A percentile compares a stretch with the other conserved stretches of the same genome.
Conservation (phyloP, 805 yeast genomes). For the Middelhovenomyces tepae region DNA sequence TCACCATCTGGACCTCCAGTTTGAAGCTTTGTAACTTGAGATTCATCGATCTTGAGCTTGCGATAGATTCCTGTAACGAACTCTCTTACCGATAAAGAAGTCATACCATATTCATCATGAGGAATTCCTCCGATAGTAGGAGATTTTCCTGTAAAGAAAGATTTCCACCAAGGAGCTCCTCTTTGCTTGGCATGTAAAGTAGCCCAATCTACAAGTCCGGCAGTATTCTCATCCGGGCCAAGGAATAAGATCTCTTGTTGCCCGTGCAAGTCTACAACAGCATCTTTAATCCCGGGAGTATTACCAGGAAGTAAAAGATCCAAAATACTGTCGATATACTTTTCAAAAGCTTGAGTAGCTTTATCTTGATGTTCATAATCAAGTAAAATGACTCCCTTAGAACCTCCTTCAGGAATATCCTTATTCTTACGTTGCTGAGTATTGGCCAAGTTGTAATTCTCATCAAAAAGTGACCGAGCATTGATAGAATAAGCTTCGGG, state of each 20-base stretch:
- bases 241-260: constrained; percentile 85
- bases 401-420: constrained; percentile 98
- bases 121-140: constrained; percentile 95
- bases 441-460: constrained; percentile 88
- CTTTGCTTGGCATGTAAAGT: constrained; percentile 84
- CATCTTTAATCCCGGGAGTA: constrained; percentile 70
- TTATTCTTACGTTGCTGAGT: constrained; percentile 96
- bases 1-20: constrained; percentile 99
- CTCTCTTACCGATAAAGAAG: constrained; percentile 87
- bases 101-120: constrained; percentile 97
- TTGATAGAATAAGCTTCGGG: constrained; percentile 78
- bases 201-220: constrained; percentile 94
- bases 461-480: constrained; percentile 85
- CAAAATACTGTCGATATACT: constrained; percentile 84
- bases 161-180: constrained; percentile 98
- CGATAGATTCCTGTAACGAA: constrained; percentile 83
- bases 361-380: constrained; percentile 62
- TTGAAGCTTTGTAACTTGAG: constrained; percentile 68
- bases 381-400: constrained; percentile 90
- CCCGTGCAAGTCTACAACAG: constrained; percentile 74
- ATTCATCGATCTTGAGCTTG: constrained; percentile 53
- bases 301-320: constrained; percentile 69
- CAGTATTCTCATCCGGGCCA: constrained; percentile 99
- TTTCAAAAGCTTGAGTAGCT: constrained; percentile 79
- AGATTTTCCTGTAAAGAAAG: constrained; percentile 93